Percentiles rank a stretch among this genome's conserved stretches.
Conservation (phyloP, 768 basidiomycete genomes). For the Paxillus ammoniavirescens region DNA sequence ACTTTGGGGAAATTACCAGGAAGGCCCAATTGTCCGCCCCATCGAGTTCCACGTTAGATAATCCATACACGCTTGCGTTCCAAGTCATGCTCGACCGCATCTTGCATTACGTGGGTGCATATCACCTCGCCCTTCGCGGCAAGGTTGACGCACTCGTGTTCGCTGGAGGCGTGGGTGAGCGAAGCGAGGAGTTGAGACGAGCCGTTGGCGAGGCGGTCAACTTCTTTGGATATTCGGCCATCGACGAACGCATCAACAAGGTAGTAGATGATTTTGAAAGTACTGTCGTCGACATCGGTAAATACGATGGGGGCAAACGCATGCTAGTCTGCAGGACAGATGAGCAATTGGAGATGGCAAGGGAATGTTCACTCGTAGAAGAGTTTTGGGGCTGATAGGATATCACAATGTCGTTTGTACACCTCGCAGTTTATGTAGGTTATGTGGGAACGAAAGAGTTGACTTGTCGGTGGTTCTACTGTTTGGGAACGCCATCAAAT, state of each 20-base stretch:
- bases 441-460: too few species aligned
- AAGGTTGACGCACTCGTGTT: slow-evolving; percentile 80
- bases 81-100: slow-evolving; percentile 78
- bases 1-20: slow-evolving; percentile 69
- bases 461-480: too few species aligned
- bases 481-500: too few species aligned
- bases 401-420: neutral
- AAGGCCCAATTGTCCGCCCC: slow-evolving; percentile 33
- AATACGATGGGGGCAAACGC: slow-evolving; percentile 25
- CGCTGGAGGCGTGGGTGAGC: slow-evolving; percentile 87
- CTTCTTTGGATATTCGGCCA: slow-evolving; percentile 59
- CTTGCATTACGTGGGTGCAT: slow-evolving; percentile 68
- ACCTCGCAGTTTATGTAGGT: too few species aligned
- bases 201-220: slow-evolving; percentile 51
- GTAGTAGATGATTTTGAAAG: slow-evolving; percentile 36
- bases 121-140: slow-evolving; percentile 68
- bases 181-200: slow-evolving; percentile 55
- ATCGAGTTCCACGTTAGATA: slow-evolving; percentile 21
- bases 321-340: slow-evolving; percentile 66
- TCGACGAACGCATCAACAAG: slow-evolving; percentile 50
- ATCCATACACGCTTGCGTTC: slow-evolving; percentile 62
- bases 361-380: slow-evolving; percentile 31
- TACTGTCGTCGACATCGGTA: slow-evolving; percentile 48
- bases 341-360: slow-evolving; percentile 57
- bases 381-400: slow-evolving; percentile 14